Percentiles rank a stretch among this genome's conserved stretches.
Evolutionary conservation across 257 asterid genomes (phyloP).

Genomic region (Henckelia pumila): DNA sequence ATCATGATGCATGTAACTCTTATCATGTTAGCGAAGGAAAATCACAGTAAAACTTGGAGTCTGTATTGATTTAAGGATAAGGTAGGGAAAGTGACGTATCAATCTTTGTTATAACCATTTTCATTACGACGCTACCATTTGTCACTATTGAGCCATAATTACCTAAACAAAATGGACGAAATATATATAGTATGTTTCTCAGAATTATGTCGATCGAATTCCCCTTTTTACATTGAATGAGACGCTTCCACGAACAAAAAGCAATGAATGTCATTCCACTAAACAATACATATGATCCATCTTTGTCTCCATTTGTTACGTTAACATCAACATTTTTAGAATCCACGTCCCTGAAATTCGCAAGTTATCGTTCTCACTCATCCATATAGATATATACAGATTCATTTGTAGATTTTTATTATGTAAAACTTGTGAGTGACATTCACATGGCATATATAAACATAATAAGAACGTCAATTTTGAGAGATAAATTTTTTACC

Average conservation of each 20-base stretch:
- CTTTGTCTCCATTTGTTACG: conserved; percentile 9
- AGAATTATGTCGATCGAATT: not conserved
- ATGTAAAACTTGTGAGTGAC: no score
- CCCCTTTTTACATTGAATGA: conserved; percentile 33
- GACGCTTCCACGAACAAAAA: conserved; percentile 72
- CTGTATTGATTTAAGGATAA: not conserved
- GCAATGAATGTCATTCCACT: conserved; percentile 47
- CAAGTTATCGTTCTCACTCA: no score
- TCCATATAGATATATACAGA: no score
- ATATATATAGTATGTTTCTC: conserved; percentile 12
- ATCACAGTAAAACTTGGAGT: no score
- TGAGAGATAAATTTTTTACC: no score
- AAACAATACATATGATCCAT: conserved; percentile 23
- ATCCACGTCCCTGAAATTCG: no score
- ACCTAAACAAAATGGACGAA: conserved; percentile 27
- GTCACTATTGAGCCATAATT: conserved; percentile 22
- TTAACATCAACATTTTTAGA: not conserved
- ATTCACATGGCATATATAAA: no score
- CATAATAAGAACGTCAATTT: no score
- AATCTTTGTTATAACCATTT: conserved; percentile 18
- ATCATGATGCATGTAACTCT: no score
- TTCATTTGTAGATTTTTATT: no score
- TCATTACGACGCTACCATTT: conserved; percentile 25
- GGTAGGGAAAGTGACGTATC: conserved; percentile 37
- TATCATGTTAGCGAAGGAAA: no score